phyloP scores from a whole-genome alignment of 768 basidiomycete species.

The Rossbeevera mucosa region DNA sequence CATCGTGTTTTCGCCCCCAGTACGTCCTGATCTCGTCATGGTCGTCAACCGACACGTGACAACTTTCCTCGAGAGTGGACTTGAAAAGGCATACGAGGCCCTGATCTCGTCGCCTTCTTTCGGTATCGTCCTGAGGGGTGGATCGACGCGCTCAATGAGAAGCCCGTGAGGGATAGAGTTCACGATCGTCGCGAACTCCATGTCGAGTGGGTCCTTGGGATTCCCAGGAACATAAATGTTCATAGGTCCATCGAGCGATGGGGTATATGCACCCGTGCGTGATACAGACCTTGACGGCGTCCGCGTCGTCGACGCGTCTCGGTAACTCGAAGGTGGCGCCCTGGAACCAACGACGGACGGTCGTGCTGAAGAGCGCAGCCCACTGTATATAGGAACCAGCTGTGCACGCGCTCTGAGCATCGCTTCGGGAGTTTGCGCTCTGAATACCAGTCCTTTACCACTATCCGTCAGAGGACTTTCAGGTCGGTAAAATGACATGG shows the following conservation, averaged over 20 bases:
- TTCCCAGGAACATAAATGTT: slow-evolving; percentile 65
- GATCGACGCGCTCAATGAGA: slow-evolving; percentile 74
- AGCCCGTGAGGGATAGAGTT: slow-evolving; percentile 78
- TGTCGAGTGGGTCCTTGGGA: slow-evolving; percentile 74
- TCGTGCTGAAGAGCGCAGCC: slow-evolving; percentile 36
- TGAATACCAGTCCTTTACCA: slow-evolving; percentile 31
- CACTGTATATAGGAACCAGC: slow-evolving; percentile 52
- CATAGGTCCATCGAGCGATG: slow-evolving; percentile 47
- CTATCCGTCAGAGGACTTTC: slow-evolving; percentile 47
- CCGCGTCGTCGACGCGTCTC: slow-evolving; percentile 51
- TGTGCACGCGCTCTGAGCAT: slow-evolving; percentile 55
- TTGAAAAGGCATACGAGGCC: slow-evolving; percentile 82
- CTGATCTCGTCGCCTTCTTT: slow-evolving; percentile 74
- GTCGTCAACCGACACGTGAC: slow-evolving; percentile 80
- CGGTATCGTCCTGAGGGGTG: slow-evolving; percentile 60
- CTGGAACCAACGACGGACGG: slow-evolving; percentile 38
- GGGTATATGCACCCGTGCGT: slow-evolving; percentile 61
- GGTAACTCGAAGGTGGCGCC: slow-evolving; percentile 74
- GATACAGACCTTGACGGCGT: slow-evolving; percentile 64
- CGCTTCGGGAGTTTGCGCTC: slow-evolving; percentile 70
- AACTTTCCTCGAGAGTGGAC: slow-evolving; percentile 63
- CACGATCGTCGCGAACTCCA: slow-evolving; percentile 68
- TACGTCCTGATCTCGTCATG: slow-evolving; percentile 53
- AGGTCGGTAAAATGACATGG: slow-evolving; percentile 63
- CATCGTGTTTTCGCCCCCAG: slow-evolving; percentile 37